Conservation (phyloP, 2,329 filamentous ascomycete species). For the Rosellinia necatrix region DNA sequence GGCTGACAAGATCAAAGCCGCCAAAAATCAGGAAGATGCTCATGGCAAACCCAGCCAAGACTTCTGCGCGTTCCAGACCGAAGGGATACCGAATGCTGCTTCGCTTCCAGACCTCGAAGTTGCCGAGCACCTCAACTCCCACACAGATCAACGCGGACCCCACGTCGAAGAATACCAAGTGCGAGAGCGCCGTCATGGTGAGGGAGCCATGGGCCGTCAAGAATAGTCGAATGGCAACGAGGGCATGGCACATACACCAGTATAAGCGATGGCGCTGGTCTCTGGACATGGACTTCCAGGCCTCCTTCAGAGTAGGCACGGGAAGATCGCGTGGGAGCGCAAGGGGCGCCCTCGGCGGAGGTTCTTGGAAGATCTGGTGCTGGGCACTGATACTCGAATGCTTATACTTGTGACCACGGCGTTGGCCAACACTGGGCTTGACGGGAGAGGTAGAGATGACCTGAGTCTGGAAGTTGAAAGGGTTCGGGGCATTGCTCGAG, state of each 20-base stretch:
- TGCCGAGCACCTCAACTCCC: constrained; percentile 87
- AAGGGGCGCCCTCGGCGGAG: constrained; percentile 80
- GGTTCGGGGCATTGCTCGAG: constrained; percentile 56
- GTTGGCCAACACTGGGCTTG: constrained; percentile 86
- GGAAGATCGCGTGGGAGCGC: constrained; percentile 90
- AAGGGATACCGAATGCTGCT: constrained; percentile 94
- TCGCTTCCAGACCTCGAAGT: constrained; percentile 97
- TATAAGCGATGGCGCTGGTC: constrained; percentile 82
- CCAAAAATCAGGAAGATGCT: constrained; percentile 97
- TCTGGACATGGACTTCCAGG: constrained; percentile 84
- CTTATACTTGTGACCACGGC: constrained; percentile 96
- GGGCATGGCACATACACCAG: constrained; percentile 89
- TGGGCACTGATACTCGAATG: constrained; percentile 87
- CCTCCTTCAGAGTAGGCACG: constrained; percentile 86
- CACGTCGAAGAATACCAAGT: constrained; percentile 94
- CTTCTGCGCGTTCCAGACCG: constrained; percentile 87
- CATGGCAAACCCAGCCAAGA: constrained; percentile 94
- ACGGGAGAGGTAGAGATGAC: constrained; percentile 74
- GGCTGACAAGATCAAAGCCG: constrained; percentile 91
- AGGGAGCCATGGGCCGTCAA: constrained; percentile 85
- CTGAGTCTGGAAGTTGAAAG: constrained; percentile 94
- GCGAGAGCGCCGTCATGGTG: constrained; percentile 88
- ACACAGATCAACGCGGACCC: constrained; percentile 91
- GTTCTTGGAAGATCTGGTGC: constrained; percentile 96
- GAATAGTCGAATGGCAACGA: constrained; percentile 82